Evolutionary conservation across 768 basidiomycete genomes (phyloP).

Genomic region (Cubamyces sp.): DNA sequence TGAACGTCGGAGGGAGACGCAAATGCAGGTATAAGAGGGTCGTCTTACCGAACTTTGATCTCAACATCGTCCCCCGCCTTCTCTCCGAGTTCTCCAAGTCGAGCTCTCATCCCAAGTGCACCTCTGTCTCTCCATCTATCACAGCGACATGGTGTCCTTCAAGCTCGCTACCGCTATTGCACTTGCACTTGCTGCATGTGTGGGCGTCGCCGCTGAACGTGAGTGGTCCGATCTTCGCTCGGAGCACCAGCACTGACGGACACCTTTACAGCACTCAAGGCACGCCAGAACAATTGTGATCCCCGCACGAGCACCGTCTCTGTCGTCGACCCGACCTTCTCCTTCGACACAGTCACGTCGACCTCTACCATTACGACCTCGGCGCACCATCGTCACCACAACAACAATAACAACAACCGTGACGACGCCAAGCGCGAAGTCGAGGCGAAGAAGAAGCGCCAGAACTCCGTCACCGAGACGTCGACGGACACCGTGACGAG

Average conservation of each 20-base stretch:
- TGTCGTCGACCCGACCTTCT: neutral
- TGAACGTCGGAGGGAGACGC: neutral
- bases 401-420: neutral
- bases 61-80: neutral
- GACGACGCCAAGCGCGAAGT: neutral
- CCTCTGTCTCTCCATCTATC: too few relatives aligned
- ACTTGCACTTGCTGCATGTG: conserved; percentile 9
- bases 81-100: neutral
- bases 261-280: neutral
- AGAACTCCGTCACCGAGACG: neutral
- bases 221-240: neutral
- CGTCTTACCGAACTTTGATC: neutral
- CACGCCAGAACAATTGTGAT: neutral
- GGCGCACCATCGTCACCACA: neutral
- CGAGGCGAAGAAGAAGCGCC: neutral
- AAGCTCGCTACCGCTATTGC: conserved; percentile 7
- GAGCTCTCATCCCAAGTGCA: neutral
- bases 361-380: conserved; percentile 4
- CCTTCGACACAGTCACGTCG: conserved; percentile 10
- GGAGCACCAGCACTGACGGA: neutral
- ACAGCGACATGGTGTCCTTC: conserved; percentile 4
- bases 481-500: neutral
- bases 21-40: neutral
- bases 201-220: neutral
- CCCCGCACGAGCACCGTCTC: neutral